Evolutionary conservation across 225 moss, liverwort and hornwort species (phyloP), one percentile per base, ranked within the genome.

Genomic region (Antitrichia curtipendula): DNA sequence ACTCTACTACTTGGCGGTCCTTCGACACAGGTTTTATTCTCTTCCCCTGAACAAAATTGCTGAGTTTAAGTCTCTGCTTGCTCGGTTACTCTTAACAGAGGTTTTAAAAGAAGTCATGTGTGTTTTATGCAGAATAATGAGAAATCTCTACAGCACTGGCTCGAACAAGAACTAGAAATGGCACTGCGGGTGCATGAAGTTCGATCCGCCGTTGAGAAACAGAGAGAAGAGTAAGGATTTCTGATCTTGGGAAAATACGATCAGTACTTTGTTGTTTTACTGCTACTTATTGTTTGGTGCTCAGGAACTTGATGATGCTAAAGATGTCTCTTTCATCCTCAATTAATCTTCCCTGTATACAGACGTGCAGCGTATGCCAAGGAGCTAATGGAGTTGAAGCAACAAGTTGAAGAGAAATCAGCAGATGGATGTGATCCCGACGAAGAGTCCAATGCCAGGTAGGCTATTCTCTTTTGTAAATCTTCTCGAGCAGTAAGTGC

Each of bases 111-210:
- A 8, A 65, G 23, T 31, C 1, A 31, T 70, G 18, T 41, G 31
- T 80, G 34, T 38, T 34, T 31, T 9, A 40, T 71, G 87, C 88
- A 90, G 94, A 95, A 91, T 89, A 97, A 92, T 87, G 97, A 97
- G 85, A 97, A 94, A 64, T 85, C 90, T 60, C 90, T 97, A 8
- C 97, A 94, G 81, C 94, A 97, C 36, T 96, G 97, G 98, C 89
- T 99, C 45, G 98, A 96, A 36, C 98, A 99, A 90, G 98, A 99
- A 90, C 92, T 99, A 40, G 98, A 99, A 90, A 94, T 99, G 94
- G 94, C 96, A 54, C 90, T 99, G 36, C 96, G 98, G 75, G 95
- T 97, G 40, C 97, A 99, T 85, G 98, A 97, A 90, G 98, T 97
- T 81, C 95, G 97, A 61, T 92, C 93, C 38, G 96, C 96, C 40